Conservation (phyloP, 2,329 filamentous ascomycete genomes). For the Zasmidium cellare region DNA sequence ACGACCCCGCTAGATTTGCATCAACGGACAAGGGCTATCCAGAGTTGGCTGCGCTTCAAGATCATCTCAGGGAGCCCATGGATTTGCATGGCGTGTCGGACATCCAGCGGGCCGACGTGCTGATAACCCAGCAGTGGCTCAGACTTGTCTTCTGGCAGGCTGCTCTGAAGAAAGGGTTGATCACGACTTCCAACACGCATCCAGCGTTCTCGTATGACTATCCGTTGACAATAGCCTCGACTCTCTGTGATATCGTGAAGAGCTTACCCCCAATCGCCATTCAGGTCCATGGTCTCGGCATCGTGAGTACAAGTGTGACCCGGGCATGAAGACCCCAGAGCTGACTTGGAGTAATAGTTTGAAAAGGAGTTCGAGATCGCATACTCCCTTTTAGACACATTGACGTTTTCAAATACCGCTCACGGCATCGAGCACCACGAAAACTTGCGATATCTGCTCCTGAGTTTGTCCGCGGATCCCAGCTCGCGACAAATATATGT, state of each 20-base stretch:
- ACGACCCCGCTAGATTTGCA: slow-evolving; percentile 2
- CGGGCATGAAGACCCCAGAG: too few relatives aligned
- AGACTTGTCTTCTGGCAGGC: slow-evolving; percentile 22
- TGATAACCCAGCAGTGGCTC: slow-evolving; percentile 24
- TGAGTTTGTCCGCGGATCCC: slow-evolving; percentile 13
- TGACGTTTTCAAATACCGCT: slow-evolving; percentile 10
- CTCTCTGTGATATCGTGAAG: slow-evolving; percentile 17
- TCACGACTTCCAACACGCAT: slow-evolving; percentile 15
- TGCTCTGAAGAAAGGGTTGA: slow-evolving; percentile 13
- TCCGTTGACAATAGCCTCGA: slow-evolving; percentile 16
- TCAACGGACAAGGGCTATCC: slow-evolving; percentile 2
- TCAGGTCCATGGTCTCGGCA: slow-evolving; percentile 15
- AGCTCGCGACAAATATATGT: slow-evolving; percentile 22
- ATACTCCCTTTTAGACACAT: slow-evolving; percentile 17
- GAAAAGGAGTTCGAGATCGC: slow-evolving; percentile 24
- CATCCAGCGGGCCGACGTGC: slow-evolving; percentile 18
- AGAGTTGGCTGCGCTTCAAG: slow-evolving; percentile 10
- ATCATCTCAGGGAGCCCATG: slow-evolving; percentile 10
- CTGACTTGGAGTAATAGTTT: background rate
- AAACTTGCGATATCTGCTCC: slow-evolving; percentile 14
- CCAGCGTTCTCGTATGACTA: slow-evolving; percentile 17
- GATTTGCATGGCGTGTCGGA: slow-evolving; percentile 11
- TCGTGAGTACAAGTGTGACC: background rate
- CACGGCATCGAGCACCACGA: slow-evolving; percentile 15
- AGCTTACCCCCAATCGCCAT: slow-evolving; percentile 16